Base-by-base conservation (phyloP, 495 filamentous ascomycete species). In the Copromyces sp. region DNA sequence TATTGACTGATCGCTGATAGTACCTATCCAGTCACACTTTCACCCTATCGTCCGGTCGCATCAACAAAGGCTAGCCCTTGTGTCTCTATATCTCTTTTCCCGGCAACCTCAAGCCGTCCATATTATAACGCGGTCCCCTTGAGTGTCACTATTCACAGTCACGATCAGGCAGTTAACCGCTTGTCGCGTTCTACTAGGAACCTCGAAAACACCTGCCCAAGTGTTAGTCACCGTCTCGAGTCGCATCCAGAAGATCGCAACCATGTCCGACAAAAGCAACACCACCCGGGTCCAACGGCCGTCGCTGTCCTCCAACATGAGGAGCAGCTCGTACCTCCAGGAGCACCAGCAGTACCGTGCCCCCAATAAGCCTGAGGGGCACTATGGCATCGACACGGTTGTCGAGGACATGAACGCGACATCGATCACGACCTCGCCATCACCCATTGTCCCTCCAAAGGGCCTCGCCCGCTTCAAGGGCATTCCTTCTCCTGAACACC, bases 301-400 rank as follows among this genome's bases (percentile, higher is more conserved):
- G 9, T 83, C 82, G 68, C 76, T 88, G 74, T 81, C 80, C 38
- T 75, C 79, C 29, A 77, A 80, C 29, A 85, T 92, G 84, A 87
- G 89, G 71, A 90, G 89, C 81, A 86, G 86, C 75, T 92, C 90
- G 41, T 92, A 90, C 80, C 85, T 93, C 42, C 84, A 88, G 68
- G 90, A 92, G 71, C 90, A 92, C 73, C 90, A 92, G 77, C 91
- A 93, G 74, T 93, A 93, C 75, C 91, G 90, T 70, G 87, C 90
- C 12, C 87, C 88, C 14, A 83, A 83, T 73, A 81, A 82, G 74
- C 80, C 78, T 32, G 86, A 87, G 68, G 82, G 78, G 71, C 84
- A 86, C 73, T 84, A 87, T 75, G 85, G 83, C 35, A 87, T 87
- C 69, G 86, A 87, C 73, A 86, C 84, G 38, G 85, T 87, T 17